Evolutionary conservation across 2,329 filamentous ascomycete species (phyloP), one percentile per base, ranked within the genome.

Genomic region (Trichoderma koningiopsis): DNA sequence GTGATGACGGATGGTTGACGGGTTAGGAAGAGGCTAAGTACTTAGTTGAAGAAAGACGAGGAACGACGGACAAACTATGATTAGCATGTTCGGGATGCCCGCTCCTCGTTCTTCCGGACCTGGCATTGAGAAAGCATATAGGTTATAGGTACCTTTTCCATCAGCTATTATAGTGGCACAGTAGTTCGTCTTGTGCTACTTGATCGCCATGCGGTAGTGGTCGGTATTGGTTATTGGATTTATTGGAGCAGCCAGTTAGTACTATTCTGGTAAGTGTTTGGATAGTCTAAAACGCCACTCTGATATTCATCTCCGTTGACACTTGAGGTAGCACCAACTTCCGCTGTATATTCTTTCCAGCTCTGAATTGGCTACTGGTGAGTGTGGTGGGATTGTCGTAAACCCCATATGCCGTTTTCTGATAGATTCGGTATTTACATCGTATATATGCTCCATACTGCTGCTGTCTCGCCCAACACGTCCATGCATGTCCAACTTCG

Each of bases 81-180:
- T 22, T 57, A 47, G 37, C 6, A 24, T 43, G 24, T 16, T 29
- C 29, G 59, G 59, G n/a, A 33, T 62, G 47, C 37, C 60, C 60
- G 60, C 37, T 62, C 60, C 43, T 62, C 29, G 52, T 62, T 62
- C 60, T 53, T 22, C 60, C 60, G 60, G 60, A 22, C n/a, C n/a
- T 49, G 43, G 43, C n/a, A 22, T 47, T 6, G 16, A 47, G 40
- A 47, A 6, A 16, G 14, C 33, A 35, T 3, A 35, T 13, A 14
- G 11, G 33, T 13, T 35, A 35, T 13, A 14, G 11, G 33, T 13
- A 14, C 33, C 33, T 35, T 27, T 27, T 4, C 33, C 33, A 35
- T 35, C 11, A 35, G 14, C 33, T 19, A 40, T 24, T 43, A 27
- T 43, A 43, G 57, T 43, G 29, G 57, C 31, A 35, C 31, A 31